phyloP scores from a whole-genome alignment of 345 rosid genomes.

The Litchi chinensis region DNA sequence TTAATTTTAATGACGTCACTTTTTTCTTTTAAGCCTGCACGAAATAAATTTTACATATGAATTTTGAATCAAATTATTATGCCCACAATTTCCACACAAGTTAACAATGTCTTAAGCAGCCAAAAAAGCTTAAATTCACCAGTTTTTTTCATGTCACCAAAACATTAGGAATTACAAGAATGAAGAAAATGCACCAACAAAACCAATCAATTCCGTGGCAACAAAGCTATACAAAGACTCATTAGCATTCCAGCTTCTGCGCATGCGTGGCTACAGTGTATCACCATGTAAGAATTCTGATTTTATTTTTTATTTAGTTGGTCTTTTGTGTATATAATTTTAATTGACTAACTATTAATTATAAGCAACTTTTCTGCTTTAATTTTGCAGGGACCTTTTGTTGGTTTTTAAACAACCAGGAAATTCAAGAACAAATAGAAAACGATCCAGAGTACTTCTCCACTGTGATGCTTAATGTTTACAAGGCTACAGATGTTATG shows the following conservation, averaged over 20 bases:
- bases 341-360: neutral
- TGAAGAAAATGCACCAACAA: neutral
- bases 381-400: constrained; percentile 49
- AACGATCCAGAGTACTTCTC: constrained; percentile 35
- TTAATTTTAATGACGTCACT: too few species aligned
- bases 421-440: constrained; percentile 35
- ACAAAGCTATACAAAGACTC: constrained; percentile 51
- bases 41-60: too few species aligned
- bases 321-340: neutral
- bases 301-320: neutral
- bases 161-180: constrained; percentile 34
- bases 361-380: neutral
- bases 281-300: constrained; percentile 47
- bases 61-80: too few species aligned
- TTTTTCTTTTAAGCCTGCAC: too few species aligned
- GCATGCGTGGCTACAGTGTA: constrained; percentile 50
- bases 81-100: too few species aligned
- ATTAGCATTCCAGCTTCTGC: constrained; percentile 56
- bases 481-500: constrained; percentile 62
- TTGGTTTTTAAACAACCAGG: constrained; percentile 52
- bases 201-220: constrained; percentile 12
- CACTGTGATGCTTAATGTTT: constrained; percentile 44
- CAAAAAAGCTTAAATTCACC: too few species aligned
- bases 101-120: too few species aligned
- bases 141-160: neutral